Conservation (phyloP, 2,329 filamentous ascomycete genomes). For the Botryotinia globosa region DNA sequence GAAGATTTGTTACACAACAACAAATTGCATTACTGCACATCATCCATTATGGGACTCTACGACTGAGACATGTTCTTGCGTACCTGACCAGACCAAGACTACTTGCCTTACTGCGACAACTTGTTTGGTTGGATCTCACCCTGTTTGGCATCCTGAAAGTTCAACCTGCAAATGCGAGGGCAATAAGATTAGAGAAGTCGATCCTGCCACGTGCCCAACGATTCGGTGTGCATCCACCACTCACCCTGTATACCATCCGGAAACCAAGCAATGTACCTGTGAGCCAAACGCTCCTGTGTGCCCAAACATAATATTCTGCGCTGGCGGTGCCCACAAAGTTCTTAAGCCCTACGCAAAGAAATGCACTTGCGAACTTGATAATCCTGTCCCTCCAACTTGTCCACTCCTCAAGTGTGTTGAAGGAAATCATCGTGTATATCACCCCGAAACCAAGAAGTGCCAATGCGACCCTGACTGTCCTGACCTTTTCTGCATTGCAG, state of each 20-base stretch:
- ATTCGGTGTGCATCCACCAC: constrained; percentile 25
- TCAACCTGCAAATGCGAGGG: constrained; percentile 11
- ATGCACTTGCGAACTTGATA: constrained; percentile 26
- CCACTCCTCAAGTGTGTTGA: constrained; percentile 27
- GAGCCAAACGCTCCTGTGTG: constrained; percentile 21
- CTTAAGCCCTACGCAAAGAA: constrained; percentile 17
- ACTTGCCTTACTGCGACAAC: constrained; percentile 13
- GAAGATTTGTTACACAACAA: constrained; percentile 17
- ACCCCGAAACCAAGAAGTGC: constrained; percentile 26
- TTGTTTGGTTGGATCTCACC: constrained; percentile 1
- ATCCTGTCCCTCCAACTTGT: constrained; percentile 22
- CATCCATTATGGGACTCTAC: constrained; percentile 13
- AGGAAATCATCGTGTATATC: constrained; percentile 26
- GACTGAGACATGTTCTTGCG: constrained; percentile 21
- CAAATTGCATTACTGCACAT: constrained; percentile 10
- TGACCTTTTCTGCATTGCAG: constrained; percentile 26
- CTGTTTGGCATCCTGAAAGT: constrained; percentile 9
- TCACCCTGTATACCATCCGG: constrained; percentile 24
- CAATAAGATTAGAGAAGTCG: not conserved
- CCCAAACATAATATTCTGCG: constrained; percentile 24
- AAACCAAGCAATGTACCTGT: constrained; percentile 25
- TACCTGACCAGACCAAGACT: constrained; percentile 11
- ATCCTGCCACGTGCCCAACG: constrained; percentile 21
- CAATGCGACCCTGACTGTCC: constrained; percentile 27
- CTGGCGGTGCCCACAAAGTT: constrained; percentile 22